phyloP scores from a whole-genome alignment of 2,329 filamentous ascomycete genomes.

The Sphaerostilbella broomeana region DNA sequence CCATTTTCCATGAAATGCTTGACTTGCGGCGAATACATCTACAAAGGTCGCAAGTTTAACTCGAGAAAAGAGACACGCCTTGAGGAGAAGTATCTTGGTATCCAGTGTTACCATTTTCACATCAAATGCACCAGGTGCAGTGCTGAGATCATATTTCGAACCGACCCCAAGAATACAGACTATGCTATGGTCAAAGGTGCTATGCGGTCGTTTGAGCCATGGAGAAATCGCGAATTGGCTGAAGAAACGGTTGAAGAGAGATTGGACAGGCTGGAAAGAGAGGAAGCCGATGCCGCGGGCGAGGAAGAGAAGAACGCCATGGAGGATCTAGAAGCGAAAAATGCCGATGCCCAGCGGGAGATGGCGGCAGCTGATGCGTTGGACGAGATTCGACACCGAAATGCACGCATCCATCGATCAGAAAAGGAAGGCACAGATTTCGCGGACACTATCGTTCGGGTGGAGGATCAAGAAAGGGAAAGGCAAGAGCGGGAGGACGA shows the following conservation, averaged over 20 bases:
- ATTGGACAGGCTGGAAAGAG: slow-evolving; percentile 73
- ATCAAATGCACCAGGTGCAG: slow-evolving; percentile 83
- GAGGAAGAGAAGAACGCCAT: slow-evolving; percentile 80
- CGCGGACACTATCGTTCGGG: slow-evolving; percentile 45
- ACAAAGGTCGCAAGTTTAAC: slow-evolving; percentile 93
- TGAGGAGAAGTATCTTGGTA: slow-evolving; percentile 81
- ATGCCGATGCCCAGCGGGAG: slow-evolving; percentile 82
- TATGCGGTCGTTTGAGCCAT: slow-evolving; percentile 88
- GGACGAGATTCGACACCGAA: slow-evolving; percentile 88
- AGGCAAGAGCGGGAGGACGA: slow-evolving; percentile 74
- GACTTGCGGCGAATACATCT: slow-evolving; percentile 68
- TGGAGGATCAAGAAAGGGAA: slow-evolving; percentile 53
- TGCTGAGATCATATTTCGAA: slow-evolving; percentile 85
- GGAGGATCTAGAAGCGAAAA: slow-evolving; percentile 92
- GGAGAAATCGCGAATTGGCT: slow-evolving; percentile 58
- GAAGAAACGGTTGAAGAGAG: slow-evolving; percentile 83
- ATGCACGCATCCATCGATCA: slow-evolving; percentile 77
- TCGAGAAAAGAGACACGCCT: slow-evolving; percentile 84
- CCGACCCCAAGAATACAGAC: slow-evolving; percentile 92
- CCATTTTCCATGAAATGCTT: slow-evolving; percentile 38
- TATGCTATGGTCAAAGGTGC: slow-evolving; percentile 77
- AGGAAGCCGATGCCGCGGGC: slow-evolving; percentile 58
- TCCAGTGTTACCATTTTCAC: slow-evolving; percentile 76
- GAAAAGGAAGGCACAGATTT: slow-evolving; percentile 61
- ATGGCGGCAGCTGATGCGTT: slow-evolving; percentile 96